phyloP scores from a whole-genome alignment of 805 yeast genomes.

The Myxozyma vanderwaltii region DNA sequence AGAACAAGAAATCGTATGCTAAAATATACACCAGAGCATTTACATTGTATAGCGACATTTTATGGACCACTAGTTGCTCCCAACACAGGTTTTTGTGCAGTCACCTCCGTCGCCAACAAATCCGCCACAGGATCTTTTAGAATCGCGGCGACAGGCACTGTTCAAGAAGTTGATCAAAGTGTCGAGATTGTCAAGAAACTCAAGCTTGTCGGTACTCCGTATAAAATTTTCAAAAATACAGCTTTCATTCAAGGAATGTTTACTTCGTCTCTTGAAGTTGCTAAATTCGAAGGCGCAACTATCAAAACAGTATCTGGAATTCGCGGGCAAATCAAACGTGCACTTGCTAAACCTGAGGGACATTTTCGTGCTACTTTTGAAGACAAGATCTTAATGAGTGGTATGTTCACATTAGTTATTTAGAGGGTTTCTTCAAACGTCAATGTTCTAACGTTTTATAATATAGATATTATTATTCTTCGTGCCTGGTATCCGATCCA shows the following conservation, averaged over 20 bases:
- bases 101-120: conserved; percentile 79
- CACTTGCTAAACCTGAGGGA: conserved; percentile 92
- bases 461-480: conserved; percentile 72
- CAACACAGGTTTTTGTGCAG: conserved; percentile 95
- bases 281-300: conserved; percentile 96
- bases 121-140: conserved; percentile 88
- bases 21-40: conserved; percentile 97
- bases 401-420: conserved; percentile 10
- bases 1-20: conserved; percentile 97
- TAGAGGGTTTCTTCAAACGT: neutral
- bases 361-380: conserved; percentile 95
- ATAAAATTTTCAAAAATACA: conserved; percentile 90
- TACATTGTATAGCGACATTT: conserved; percentile 92
- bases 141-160: conserved; percentile 95
- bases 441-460: neutral
- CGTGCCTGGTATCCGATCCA: conserved; percentile 97
- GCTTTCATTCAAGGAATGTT: conserved; percentile 98
- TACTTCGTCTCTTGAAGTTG: conserved; percentile 86
- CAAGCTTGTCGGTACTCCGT: conserved; percentile 92
- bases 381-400: conserved; percentile 84
- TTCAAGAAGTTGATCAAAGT: conserved; percentile 85
- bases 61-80: conserved; percentile 98
- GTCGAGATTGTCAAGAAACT: conserved; percentile 94
- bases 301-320: conserved; percentile 96
- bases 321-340: conserved; percentile 95